Percentiles rank a stretch among this genome's conserved stretches.
phyloP scores from a whole-genome alignment of 1,284 basidiomycete species.

The Crepidotus sp. region DNA sequence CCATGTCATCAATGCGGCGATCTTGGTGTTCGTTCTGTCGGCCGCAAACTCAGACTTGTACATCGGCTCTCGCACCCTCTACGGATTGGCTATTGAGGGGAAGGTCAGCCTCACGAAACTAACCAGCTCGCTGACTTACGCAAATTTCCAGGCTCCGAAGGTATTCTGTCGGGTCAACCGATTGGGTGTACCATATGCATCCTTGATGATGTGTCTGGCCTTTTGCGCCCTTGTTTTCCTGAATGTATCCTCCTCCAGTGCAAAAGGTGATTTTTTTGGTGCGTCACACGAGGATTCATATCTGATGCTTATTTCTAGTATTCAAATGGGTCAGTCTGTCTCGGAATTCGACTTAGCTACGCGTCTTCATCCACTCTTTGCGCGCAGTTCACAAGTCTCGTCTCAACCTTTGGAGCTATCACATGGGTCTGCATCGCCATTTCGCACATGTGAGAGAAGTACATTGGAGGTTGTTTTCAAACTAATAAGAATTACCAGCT shows the following conservation, averaged over 20 bases:
- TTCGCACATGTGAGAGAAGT: constrained; percentile 49
- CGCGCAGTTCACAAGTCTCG: too few relatives aligned
- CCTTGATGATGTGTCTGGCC: constrained; percentile 43
- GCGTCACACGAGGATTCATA: neutral
- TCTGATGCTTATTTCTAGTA: constrained; percentile 27
- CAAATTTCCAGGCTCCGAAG: constrained; percentile 40
- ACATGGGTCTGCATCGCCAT: constrained; percentile 69
- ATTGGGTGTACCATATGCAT: constrained; percentile 52
- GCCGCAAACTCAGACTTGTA: constrained; percentile 70
- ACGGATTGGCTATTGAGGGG: constrained; percentile 60
- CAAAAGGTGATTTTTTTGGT: constrained; percentile 31
- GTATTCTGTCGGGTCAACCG: constrained; percentile 49
- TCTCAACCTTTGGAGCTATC: constrained; percentile 51
- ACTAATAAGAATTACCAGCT: constrained; percentile 25
- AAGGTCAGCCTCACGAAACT: neutral
- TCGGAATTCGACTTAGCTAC: too few relatives aligned
- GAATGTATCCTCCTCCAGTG: constrained; percentile 44
- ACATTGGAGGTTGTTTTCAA: neutral
- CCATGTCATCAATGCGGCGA: constrained; percentile 51
- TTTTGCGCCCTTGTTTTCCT: constrained; percentile 57
- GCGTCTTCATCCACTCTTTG: too few relatives aligned
- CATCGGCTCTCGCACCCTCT: constrained; percentile 62
- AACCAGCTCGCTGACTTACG: too few relatives aligned
- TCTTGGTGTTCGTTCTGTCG: constrained; percentile 67
- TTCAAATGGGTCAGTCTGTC: constrained; percentile 37